Percentiles rank a stretch among this genome's conserved stretches.
Evolutionary conservation across 1,284 basidiomycete species (phyloP).

Genomic region (Puccinia polysora): DNA sequence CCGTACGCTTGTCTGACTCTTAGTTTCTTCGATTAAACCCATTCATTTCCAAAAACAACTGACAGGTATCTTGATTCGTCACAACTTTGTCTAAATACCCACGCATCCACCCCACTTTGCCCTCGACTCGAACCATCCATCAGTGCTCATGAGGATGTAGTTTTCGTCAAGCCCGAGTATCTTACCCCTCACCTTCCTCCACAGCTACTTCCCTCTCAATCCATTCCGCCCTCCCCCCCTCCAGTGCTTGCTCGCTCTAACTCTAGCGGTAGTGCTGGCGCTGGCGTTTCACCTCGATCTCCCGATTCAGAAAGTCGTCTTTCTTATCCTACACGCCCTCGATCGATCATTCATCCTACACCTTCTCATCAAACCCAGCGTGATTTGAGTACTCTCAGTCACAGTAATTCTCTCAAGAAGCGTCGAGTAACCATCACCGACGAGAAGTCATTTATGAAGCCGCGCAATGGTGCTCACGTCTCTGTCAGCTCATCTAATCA

Average conservation of each 20-base stretch:
- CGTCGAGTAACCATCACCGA: slow-evolving; percentile 18
- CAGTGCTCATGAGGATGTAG: not conserved
- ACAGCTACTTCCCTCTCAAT: slow-evolving; percentile 29
- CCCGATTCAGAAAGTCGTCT: slow-evolving; percentile 4
- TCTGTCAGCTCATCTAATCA: not conserved
- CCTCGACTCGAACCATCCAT: not conserved
- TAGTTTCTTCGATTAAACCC: too few species aligned
- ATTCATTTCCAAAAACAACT: too few species aligned
- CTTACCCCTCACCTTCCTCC: slow-evolving; percentile 30
- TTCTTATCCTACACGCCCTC: not conserved
- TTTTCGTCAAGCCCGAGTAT: slow-evolving; percentile 33
- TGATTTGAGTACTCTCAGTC: not conserved
- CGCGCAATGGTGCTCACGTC: not conserved
- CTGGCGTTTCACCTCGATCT: not conserved
- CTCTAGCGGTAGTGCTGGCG: not conserved
- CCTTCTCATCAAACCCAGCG: not conserved
- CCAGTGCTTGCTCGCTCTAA: not conserved
- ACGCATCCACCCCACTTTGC: not conserved
- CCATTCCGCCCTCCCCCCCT: too few species aligned
- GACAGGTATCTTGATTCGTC: not conserved
- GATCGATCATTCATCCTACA: not conserved
- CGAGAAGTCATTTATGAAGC: not conserved
- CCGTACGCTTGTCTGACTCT: not conserved
- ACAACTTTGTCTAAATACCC: not conserved
- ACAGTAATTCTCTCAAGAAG: slow-evolving; percentile 17